Percentiles rank a stretch among this genome's conserved stretches.
phyloP scores from a whole-genome alignment of 202 grass and related monocot species.

The Zizania palustris region DNA sequence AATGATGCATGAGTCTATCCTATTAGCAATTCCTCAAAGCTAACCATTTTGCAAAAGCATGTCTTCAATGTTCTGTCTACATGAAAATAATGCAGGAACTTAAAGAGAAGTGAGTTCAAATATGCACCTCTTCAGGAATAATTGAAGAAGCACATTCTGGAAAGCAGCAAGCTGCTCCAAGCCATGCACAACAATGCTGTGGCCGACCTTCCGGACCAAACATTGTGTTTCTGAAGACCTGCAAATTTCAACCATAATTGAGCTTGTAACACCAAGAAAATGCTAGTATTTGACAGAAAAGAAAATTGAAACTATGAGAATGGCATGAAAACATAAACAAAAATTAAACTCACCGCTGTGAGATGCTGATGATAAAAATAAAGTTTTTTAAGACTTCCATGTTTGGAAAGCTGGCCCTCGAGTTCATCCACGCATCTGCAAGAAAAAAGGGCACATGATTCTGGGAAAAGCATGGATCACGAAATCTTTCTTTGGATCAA shows the following conservation, averaged over 20 bases:
- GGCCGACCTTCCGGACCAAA: conserved; percentile 97
- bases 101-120: conserved; percentile 36
- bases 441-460: conserved; percentile 22
- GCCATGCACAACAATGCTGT: conserved; percentile 98
- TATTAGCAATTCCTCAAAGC: conserved; percentile 22
- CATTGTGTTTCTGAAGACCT: conserved; percentile 99
- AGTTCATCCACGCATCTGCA: conserved; percentile 96
- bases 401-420: conserved; percentile 82
- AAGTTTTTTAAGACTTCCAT: conserved; percentile 95
- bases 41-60: conserved; percentile 22
- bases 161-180: conserved; percentile 96
- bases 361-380: conserved; percentile 99
- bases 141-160: conserved; percentile 97
- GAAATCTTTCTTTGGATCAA: conserved; percentile 4
- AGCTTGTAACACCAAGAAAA: conserved; percentile 35
- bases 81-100: conserved; percentile 42
- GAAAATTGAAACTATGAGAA: conserved; percentile 8
- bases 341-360: conserved; percentile 72
- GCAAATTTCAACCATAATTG: conserved; percentile 33
- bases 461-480: conserved; percentile 26
- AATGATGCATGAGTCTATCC: conserved; percentile 5
- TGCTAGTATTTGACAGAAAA: not conserved
- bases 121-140: conserved; percentile 81
- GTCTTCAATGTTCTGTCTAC: conserved; percentile 15
- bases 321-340: conserved; percentile 23